Conservation (phyloP, 2,329 filamentous ascomycete species). For the Fusarium oxysporum region DNA sequence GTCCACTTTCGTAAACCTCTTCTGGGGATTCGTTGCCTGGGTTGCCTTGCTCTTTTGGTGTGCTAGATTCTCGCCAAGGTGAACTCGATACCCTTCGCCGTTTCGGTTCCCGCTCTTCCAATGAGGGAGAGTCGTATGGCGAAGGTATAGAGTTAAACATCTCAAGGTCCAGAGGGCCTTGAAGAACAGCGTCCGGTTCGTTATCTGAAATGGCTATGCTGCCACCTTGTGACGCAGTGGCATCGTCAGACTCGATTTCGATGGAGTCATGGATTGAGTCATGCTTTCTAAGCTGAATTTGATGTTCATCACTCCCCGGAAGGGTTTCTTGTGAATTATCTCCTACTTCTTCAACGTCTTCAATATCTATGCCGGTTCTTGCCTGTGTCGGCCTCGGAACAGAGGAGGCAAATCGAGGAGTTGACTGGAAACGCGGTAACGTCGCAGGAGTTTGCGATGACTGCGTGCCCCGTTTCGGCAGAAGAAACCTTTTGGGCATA, state of each 20-base stretch:
- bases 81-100: slow-evolving; percentile 47
- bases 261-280: slow-evolving; percentile 43
- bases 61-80: slow-evolving; percentile 32
- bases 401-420: slow-evolving; percentile 54
- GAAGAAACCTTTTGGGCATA: slow-evolving; percentile 54
- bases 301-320: slow-evolving; percentile 4
- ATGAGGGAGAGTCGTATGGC: slow-evolving; percentile 8
- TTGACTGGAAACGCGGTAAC: slow-evolving; percentile 52
- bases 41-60: neutral
- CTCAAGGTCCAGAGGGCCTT: slow-evolving; percentile 14
- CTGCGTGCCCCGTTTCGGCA: slow-evolving; percentile 50
- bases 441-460: slow-evolving; percentile 49
- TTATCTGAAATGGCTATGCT: slow-evolving; percentile 4
- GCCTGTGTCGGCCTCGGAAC: slow-evolving; percentile 46
- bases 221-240: slow-evolving; percentile 28
- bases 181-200: neutral
- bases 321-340: slow-evolving; percentile 25
- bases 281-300: slow-evolving; percentile 10
- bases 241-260: slow-evolving; percentile 46
- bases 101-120: slow-evolving; percentile 42
- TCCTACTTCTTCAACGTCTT: slow-evolving; percentile 50
- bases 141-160: slow-evolving; percentile 3
- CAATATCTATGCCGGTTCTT: slow-evolving; percentile 44
- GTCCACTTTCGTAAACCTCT: neutral
- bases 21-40: neutral